Base-by-base conservation (phyloP, 2,329 filamentous ascomycete genomes). In the Monilinia vaccinii-corymbosi region DNA sequence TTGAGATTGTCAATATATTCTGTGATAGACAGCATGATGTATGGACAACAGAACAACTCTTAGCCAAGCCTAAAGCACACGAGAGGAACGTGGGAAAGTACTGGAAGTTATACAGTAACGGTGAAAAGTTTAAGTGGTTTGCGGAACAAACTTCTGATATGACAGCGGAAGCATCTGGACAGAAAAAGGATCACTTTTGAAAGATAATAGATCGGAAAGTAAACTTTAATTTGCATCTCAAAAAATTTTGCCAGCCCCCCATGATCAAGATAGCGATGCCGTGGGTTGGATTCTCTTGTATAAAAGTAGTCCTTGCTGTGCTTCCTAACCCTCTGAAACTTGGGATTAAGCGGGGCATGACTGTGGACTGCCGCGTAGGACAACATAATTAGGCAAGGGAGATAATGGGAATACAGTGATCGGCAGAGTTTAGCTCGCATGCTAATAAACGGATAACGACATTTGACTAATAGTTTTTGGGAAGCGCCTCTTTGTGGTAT, bases 1-100 rank as follows among this genome's bases (percentile, higher is more conserved):
- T 78, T 74, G 21, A 74, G 56, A 75, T 59, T 53, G 40, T 38
- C 42, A 36, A 60, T 52, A 23, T 38, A 46, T 25, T 38, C 40
- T 52, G 23, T 60, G 51, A 60, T 56, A 34, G 51, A 60, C 14
- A 55, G 36, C 50, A 59, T 59, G 48, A 40, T 55, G 32, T 32
- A 42, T 34, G 36, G 51, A 38, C 25, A 21, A 10, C 10, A 18
- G 11, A 13, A 21, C 9, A 6, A 14, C 16, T 55, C 14, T 32
- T 47, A 18, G 49, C 42, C 28, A 47, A 59, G 28, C n/a, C 55
- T 51, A 18, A 38, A 58, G 31, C 32, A 45, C 61, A 60, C 63
- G 64, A 60, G 57, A 18, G 62, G 62, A 67, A 66, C 65, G 65
- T 67, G 64, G 62, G 59, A 31, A 38, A 42, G 4, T 53, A 42